Evolutionary conservation across 2,329 filamentous ascomycete species (phyloP), one percentile per base, ranked within the genome.

Genomic region (Hawksworthiomyces lignivorus): DNA sequence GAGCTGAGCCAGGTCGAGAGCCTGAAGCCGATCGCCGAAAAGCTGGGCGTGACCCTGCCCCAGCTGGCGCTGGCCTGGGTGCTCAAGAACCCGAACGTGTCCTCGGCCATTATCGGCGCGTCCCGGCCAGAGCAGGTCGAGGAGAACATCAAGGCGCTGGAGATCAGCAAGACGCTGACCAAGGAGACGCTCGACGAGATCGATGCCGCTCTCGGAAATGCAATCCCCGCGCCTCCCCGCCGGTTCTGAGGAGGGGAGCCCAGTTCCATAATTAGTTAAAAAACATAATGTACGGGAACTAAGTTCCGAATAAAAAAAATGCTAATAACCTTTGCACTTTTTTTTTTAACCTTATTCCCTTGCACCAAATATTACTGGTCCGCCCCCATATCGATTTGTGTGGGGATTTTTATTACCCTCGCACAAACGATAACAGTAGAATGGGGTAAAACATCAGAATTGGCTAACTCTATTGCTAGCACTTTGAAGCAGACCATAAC

Each of bases 31-130:
- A 64, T 82, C 33, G 77, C 80, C 1, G 72, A 82, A 44, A 69
- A 68, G 48, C 59, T 83, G 28, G 76, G 70, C 6, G 68, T 72
- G 11, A 69, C 65, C 36, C 68, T 75, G 34, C 62, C 64, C 5
- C 65, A 71, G 53, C 59, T 76, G 5, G 70, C 72, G 11, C 54
- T 75, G 3, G 72, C 72, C 1, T 75, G 72, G 72, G 64, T 65
- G 37, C 53, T 75, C 18, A 73, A 70, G 60, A 75, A 76, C 52
- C 62, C 63, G n/a, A 66, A 73, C 38, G 69, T 75, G 15, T 69
- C 64, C 33, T 67, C 64, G 4, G 70, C 72, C 29, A 75, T 76
- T 37, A 71, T 68, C 0, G 72, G 72, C 4, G 72, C 72, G 3
- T 72, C 67, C 41, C 62, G 62, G 27, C 64, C 68, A 2, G 67